Conservation (phyloP, 2,329 filamentous ascomycete species). For the Mycocentrospora acerina region DNA sequence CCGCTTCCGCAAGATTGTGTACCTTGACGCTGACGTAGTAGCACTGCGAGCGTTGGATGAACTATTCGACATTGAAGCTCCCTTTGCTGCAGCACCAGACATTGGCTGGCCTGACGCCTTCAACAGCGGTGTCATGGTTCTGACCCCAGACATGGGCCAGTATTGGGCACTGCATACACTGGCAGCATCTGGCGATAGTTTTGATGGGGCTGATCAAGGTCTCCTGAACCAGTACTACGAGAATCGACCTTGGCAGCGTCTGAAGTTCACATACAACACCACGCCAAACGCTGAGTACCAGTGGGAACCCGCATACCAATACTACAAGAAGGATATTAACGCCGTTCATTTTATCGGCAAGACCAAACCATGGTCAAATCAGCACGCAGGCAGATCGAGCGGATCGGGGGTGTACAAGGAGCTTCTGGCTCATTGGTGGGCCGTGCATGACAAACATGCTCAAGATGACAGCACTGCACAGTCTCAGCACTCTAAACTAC, state of each 20-base stretch:
- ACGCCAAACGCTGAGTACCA: constrained; percentile 97
- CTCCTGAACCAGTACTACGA: constrained; percentile 93
- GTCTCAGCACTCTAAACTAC: no score
- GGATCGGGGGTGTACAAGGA: constrained; percentile 73
- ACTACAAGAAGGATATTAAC: constrained; percentile 87
- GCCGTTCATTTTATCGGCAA: constrained; percentile 93
- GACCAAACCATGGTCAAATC: constrained; percentile 77
- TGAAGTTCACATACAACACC: constrained; percentile 96
- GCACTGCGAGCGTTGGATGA: constrained; percentile 88
- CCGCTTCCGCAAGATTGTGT: constrained; percentile 90
- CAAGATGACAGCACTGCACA: no score
- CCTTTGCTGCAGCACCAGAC: constrained; percentile 78
- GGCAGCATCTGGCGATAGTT: constrained; percentile 84
- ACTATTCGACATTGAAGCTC: constrained; percentile 69
- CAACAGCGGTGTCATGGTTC: constrained; percentile 95
- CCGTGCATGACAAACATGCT: constrained; percentile 88
- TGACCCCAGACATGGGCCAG: constrained; percentile 82
- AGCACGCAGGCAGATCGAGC: constrained; percentile 51
- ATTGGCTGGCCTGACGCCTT: constrained; percentile 98
- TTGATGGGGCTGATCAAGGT: constrained; percentile 96
- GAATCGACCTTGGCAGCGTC: constrained; percentile 71
- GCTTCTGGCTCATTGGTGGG: constrained; percentile 88
- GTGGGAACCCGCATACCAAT: constrained; percentile 90
- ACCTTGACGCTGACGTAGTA: constrained; percentile 93
- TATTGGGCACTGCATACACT: constrained; percentile 83